Evolutionary conservation across 2,329 filamentous ascomycete genomes (phyloP), one percentile per base, ranked within the genome.

Genomic region (Colletotrichum salicis): DNA sequence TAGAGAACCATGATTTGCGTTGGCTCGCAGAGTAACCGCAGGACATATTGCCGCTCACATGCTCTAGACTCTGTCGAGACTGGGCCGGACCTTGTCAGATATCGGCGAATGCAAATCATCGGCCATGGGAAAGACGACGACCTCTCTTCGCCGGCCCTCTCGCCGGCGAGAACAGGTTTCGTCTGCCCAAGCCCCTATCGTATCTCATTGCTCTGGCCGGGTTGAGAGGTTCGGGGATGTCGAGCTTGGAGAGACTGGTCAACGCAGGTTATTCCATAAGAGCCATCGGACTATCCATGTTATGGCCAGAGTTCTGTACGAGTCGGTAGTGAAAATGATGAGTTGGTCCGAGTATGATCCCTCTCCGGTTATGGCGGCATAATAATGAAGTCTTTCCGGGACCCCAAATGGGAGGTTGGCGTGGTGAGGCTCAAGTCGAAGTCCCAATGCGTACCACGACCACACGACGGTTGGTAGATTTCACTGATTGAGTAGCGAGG

Each of bases 1-100:
- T 24, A 33, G 31, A 45, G 65, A 64, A 71, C 58, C 45, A 24
- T 64, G 52, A 37, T 52, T 64, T 69, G 59, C 69, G 51, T 29
- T 41, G 45, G 41, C 15, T 59, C 6, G 33, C 59, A 72, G 56
- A 66, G 61, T 29, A 41, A 37, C 37, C 67, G 66, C 33, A 10
- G 66, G 41, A 33, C 22, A 65, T 15, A 63, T n/a, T 58, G 51
- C 31, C 27, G 15, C 54, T 5, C 31, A n/a, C 37, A 59, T 15
- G 24, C 52, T 29, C 65, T 22, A 13, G 7, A 19, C 19, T 48
- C 41, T 48, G 19, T 48, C 15, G 19, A 48, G 19, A 59, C 66
- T 41, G 66, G 35, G 48, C 48, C 55, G 55, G 31, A 60, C 55
- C 70, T 52, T 70, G 66, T 31, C 45, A 29, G 29, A 12, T 22